Percentiles rank a stretch among this genome's conserved stretches.
These are phyloP conservation scores for Curvularia spicifera DNA, from an alignment of 2,329 filamentous ascomycete genomes.

Conservation along the genomic window DNA sequence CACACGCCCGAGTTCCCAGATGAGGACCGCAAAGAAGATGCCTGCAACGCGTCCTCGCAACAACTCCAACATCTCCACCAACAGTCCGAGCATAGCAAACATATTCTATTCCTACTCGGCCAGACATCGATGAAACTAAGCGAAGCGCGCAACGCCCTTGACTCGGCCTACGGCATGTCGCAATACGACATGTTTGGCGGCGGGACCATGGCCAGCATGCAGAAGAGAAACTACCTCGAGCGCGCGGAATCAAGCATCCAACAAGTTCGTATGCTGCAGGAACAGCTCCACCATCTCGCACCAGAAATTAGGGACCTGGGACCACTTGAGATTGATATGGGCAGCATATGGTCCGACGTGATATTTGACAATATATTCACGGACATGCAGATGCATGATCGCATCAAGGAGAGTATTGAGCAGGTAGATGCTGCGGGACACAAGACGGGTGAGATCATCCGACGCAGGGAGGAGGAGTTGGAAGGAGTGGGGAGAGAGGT, in stretches of 20 bases:
- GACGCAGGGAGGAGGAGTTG: conserved; percentile 38
- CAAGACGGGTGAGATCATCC: conserved; percentile 43
- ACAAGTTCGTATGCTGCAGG: conserved; percentile 49
- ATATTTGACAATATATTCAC: conserved; percentile 64
- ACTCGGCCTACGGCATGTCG: conserved; percentile 34
- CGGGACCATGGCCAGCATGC: conserved; percentile 59
- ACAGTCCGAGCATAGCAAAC: conserved; percentile 34
- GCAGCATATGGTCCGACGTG: conserved; percentile 58
- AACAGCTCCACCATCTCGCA: conserved; percentile 53
- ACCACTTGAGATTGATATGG: conserved; percentile 54
- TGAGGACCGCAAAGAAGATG: conserved; percentile 39
- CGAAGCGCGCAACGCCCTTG: conserved; percentile 29
- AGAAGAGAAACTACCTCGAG: conserved; percentile 61
- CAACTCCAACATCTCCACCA: conserved; percentile 24
- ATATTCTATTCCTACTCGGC: conserved; percentile 36
- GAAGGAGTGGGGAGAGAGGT: no score
- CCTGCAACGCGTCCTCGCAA: conserved; percentile 24
- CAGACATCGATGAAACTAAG: conserved; percentile 32
- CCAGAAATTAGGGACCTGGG: conserved; percentile 50
- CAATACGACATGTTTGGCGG: conserved; percentile 60
- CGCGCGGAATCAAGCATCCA: conserved; percentile 55
- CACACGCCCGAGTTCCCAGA: conserved; percentile 42
- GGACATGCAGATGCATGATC: conserved; percentile 60
- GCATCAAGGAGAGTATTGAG: conserved; percentile 55
- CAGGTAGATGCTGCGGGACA: conserved; percentile 36